Percentiles rank a stretch among this genome's conserved stretches.
Conservation (phyloP, 2,329 filamentous ascomycete genomes). For the Eutypella sp. region DNA sequence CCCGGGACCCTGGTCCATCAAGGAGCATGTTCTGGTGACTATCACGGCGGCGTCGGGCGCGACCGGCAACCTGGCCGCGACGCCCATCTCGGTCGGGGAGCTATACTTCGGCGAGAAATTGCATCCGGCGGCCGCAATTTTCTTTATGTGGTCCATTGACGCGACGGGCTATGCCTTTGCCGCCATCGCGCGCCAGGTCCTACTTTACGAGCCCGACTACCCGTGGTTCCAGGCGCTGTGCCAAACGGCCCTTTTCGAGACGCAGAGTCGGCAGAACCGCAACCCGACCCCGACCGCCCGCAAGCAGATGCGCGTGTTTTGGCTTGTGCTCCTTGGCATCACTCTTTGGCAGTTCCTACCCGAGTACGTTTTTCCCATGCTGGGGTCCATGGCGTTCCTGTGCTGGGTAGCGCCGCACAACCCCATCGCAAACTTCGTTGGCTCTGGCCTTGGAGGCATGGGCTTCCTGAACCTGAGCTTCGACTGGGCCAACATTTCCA, state of each 20-base stretch:
- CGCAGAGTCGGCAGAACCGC: conserved; percentile 47
- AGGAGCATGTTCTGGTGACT: conserved; percentile 54
- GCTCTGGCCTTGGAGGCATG: conserved; percentile 57
- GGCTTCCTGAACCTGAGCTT: conserved; percentile 55
- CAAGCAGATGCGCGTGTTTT: conserved; percentile 54
- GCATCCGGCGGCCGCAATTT: conserved; percentile 48
- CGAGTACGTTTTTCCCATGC: conserved; percentile 55
- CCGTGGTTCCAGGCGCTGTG: conserved; percentile 47
- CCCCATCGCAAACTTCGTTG: conserved; percentile 54
- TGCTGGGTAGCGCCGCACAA: conserved; percentile 60
- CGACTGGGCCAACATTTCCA: conserved; percentile 58
- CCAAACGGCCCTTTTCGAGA: conserved; percentile 56
- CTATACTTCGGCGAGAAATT: conserved; percentile 51
- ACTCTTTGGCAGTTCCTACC: conserved; percentile 59
- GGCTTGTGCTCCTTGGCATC: conserved; percentile 45
- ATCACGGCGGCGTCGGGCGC: conserved; percentile 49
- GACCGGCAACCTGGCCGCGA: conserved; percentile 46
- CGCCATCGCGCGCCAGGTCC: conserved; percentile 50
- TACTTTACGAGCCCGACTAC: conserved; percentile 54
- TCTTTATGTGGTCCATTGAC: conserved; percentile 57
- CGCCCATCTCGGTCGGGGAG: conserved; percentile 50
- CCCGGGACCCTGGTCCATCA: conserved; percentile 51
- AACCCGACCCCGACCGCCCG: conserved; percentile 42
- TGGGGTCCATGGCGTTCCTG: conserved; percentile 55
- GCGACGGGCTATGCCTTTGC: conserved; percentile 56